Base-by-base conservation (phyloP, 345 rosid genomes). In the Arabis alpina region DNA sequence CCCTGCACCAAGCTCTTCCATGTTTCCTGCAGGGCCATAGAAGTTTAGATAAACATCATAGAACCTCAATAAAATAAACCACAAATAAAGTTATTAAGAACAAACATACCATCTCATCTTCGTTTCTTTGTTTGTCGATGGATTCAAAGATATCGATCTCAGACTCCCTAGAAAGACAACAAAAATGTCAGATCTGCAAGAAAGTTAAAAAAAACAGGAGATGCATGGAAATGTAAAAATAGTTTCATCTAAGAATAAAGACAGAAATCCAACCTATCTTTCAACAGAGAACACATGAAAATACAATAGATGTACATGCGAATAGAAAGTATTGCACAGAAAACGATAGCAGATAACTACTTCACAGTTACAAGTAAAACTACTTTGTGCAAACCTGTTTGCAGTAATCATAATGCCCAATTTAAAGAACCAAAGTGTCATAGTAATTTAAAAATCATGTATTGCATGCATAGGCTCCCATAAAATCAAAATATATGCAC, bases 101-200 rank as follows among this genome's bases (percentile, higher is more conserved):
- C 24, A 57, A 5, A 27, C 84, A 54, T 82, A 92, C 98, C 92
- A 71, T 78, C 77, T 92, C 98, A 58, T 81, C 76, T 74, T 89
- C 96, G 42, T 51, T 76, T 80, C 98, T 85, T 68, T 79, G 80
- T 50, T 78, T 82, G 78, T 92, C 98, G 79, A 92, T 73, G 62
- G 92, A 87, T 70, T 92, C 98, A 77, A 92, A 92, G 14, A 89
- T 50, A 62, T 92, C 98, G 61, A 92, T 92, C 91, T 92, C 98
- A 32, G 91, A 70, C 79, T 89, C 96, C 58, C 98, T 92, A 88
- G 76, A 68, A 54, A 49, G 66, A 45, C 15, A 64, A 47, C 70
- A 50, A 27, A 52, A 32, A 56, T 36, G 51, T 72, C 59, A 63
- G 39, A 72, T 41, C 37, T 43, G 32, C 43, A 27, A 43, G 50